Evolutionary conservation across 106 monocot genomes (phyloP).

Genomic region (Triglochin maritima): DNA sequence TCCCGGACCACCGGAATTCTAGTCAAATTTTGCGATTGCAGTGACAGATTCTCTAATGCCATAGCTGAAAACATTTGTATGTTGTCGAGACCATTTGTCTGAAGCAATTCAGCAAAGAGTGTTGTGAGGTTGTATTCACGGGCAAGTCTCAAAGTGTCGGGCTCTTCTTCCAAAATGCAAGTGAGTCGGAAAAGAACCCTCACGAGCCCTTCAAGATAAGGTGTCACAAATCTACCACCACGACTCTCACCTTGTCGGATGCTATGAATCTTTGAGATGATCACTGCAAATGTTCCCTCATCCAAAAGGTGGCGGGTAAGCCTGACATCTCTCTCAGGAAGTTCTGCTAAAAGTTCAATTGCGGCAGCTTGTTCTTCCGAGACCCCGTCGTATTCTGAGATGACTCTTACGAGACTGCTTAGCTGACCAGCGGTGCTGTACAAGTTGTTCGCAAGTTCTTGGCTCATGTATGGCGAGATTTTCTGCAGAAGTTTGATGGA

Average conservation of each 20-base stretch:
- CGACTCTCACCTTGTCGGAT: slow-evolving; percentile 54
- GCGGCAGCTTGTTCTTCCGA: slow-evolving; percentile 95
- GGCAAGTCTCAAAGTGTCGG: slow-evolving; percentile 29
- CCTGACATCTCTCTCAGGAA: slow-evolving; percentile 55
- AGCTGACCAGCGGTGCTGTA: slow-evolving; percentile 49
- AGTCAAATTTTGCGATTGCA: slow-evolving; percentile 52
- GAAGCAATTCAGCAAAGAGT: slow-evolving; percentile 66
- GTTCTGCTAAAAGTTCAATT: slow-evolving; percentile 56
- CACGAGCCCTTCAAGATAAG: slow-evolving; percentile 70
- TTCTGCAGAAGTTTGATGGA: slow-evolving; percentile 75
- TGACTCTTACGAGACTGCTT: slow-evolving; percentile 41
- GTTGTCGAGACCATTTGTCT: slow-evolving; percentile 63
- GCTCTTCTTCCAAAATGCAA: slow-evolving; percentile 39
- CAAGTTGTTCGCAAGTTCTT: slow-evolving; percentile 60
- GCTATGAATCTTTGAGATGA: slow-evolving; percentile 40
- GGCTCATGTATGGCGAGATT: slow-evolving; percentile 72
- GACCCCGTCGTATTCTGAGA: slow-evolving; percentile 54
- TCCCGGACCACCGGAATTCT: slow-evolving; percentile 5
- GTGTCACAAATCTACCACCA: slow-evolving; percentile 48
- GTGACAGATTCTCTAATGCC: slow-evolving; percentile 77
- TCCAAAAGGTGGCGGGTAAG: slow-evolving; percentile 55
- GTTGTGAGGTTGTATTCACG: slow-evolving; percentile 50
- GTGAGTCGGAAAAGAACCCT: slow-evolving; percentile 68
- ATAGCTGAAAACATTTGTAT: slow-evolving; percentile 57
- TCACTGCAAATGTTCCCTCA: slow-evolving; percentile 52